Evolutionary conservation across 805 yeast species (phyloP).

Genomic region (Candida pseudoglaebosa): DNA sequence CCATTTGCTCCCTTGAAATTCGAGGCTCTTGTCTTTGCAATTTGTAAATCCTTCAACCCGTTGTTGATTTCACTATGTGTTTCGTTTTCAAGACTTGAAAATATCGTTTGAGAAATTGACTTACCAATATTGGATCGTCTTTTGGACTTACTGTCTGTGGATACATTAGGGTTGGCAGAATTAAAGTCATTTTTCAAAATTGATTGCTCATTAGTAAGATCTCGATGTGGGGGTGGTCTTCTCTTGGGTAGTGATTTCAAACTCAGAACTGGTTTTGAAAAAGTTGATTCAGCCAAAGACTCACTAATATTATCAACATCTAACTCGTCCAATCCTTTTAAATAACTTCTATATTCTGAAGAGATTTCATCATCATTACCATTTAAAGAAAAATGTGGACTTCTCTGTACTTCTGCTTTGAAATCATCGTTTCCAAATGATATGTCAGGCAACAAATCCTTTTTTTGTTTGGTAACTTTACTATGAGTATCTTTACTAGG

Average conservation of each 20-base stretch:
- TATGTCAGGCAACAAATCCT: conserved; percentile 16
- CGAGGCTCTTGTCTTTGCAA: too few species aligned
- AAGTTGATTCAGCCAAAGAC: conserved; percentile 1
- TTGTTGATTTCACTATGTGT: too few species aligned
- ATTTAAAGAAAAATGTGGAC: not conserved
- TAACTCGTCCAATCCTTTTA: conserved; percentile 14
- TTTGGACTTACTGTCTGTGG: not conserved
- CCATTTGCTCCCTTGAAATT: too few species aligned
- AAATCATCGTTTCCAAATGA: conserved; percentile 19
- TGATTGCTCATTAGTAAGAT: not conserved
- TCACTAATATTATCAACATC: conserved; percentile 11
- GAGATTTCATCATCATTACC: conserved; percentile 8
- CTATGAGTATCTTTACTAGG: conserved; percentile 13
- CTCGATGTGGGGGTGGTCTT: conserved; percentile 3
- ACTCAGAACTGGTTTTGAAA: conserved; percentile 1
- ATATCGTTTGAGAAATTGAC: too few species aligned
- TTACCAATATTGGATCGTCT: not conserved
- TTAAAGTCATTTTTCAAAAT: not conserved
- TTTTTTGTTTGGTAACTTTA: conserved; percentile 1
- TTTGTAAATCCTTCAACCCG: too few species aligned
- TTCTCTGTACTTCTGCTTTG: conserved; percentile 10
- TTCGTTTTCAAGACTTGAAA: too few species aligned
- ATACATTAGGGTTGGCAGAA: not conserved
- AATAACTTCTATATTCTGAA: conserved; percentile 19
- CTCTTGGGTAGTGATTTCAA: not conserved